These are phyloP conservation scores for Talaromyces funiculosus DNA, from an alignment of 2,329 filamentous ascomycete genomes.

Conservation along the genomic window DNA sequence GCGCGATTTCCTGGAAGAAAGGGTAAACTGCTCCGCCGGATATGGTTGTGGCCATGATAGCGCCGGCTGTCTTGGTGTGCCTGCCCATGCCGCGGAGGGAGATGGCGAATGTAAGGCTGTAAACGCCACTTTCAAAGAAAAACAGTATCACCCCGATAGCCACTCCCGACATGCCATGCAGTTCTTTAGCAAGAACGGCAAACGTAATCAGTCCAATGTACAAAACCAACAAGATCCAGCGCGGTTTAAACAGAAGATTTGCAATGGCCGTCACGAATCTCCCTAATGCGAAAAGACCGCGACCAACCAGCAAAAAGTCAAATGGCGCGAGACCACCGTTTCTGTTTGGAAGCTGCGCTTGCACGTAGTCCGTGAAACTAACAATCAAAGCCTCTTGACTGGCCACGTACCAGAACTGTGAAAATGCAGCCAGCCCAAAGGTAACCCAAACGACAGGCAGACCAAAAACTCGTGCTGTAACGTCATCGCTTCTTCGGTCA, in stretches of 20 bases:
- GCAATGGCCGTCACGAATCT: conserved; percentile 52
- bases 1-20: conserved; percentile 48
- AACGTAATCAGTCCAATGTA: conserved; percentile 51
- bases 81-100: conserved; percentile 53
- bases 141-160: conserved; percentile 49
- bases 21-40: conserved; percentile 52
- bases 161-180: conserved; percentile 40
- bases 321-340: conserved; percentile 24
- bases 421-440: conserved; percentile 49
- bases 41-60: conserved; percentile 50
- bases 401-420: conserved; percentile 57
- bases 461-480: conserved; percentile 41
- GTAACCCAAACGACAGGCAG: conserved; percentile 53
- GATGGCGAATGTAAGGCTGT: conserved; percentile 55
- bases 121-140: conserved; percentile 57
- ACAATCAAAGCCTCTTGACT: conserved; percentile 54
- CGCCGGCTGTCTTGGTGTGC: conserved; percentile 53
- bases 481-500: conserved; percentile 46
- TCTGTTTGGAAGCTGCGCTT: conserved; percentile 31
- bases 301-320: conserved; percentile 50
- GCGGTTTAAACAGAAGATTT: conserved; percentile 52
- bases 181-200: conserved; percentile 47
- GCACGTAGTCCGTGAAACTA: conserved; percentile 43
- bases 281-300: conserved; percentile 53
- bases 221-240: conserved; percentile 51